A percentile compares a stretch with the other conserved stretches of the same genome.
These are phyloP conservation scores for Castanea sativa DNA, from an alignment of 306 rosid genomes.

Conservation along the genomic window DNA sequence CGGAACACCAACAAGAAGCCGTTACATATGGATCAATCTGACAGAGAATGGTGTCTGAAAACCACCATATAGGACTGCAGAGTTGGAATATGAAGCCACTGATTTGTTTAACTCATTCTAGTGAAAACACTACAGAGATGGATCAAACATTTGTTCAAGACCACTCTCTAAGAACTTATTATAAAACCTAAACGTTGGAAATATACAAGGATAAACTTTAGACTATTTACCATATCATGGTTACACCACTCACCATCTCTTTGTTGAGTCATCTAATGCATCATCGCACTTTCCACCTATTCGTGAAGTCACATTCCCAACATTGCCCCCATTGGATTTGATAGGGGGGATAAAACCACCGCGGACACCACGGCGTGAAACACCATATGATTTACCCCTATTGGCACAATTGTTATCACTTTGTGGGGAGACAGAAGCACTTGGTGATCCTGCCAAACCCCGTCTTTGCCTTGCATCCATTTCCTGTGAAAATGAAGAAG, in stretches of 20 bases:
- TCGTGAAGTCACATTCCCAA: conserved; percentile 62
- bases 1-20: conserved; percentile 1
- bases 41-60: not conserved
- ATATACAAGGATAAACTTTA: not conserved
- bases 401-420: conserved; percentile 34
- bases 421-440: conserved; percentile 54
- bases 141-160: not conserved
- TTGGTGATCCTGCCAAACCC: conserved; percentile 53
- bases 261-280: conserved; percentile 74
- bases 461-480: conserved; percentile 55
- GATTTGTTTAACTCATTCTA: not conserved
- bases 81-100: not conserved
- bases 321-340: conserved; percentile 59
- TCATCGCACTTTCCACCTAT: conserved; percentile 69
- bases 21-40: not conserved
- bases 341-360: conserved; percentile 94
- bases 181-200: not conserved
- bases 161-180: not conserved
- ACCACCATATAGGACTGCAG: not conserved
- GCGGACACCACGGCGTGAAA: conserved; percentile 73
- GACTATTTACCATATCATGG: not conserved
- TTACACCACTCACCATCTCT: conserved; percentile 72
- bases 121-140: conserved; percentile 2
- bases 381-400: conserved; percentile 73
- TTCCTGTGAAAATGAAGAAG: conserved; percentile 36